Conservation (phyloP, 805 yeast genomes). For the Yamadazyma laniorum region DNA sequence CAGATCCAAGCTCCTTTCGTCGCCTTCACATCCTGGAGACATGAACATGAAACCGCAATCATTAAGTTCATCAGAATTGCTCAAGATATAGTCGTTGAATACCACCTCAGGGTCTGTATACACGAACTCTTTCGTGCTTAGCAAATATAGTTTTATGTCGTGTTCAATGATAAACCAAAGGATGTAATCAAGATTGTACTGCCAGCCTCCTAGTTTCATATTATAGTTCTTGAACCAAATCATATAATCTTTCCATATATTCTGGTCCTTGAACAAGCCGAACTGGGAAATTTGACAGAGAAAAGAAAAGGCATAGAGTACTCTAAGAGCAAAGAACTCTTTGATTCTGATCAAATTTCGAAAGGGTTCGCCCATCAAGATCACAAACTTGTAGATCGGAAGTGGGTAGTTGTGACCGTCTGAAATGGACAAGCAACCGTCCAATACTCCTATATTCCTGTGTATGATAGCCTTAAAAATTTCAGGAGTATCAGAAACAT, state of each 20-base stretch:
- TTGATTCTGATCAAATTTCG: constrained; percentile 18
- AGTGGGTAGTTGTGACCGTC: constrained; percentile 14
- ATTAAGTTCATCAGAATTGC: too few species aligned
- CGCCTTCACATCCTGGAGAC: too few species aligned
- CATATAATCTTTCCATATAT: constrained; percentile 28
- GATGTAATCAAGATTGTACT: not conserved
- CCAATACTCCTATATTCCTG: not conserved
- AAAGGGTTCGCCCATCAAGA: constrained; percentile 15
- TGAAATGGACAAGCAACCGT: not conserved
- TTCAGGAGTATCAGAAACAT: not conserved
- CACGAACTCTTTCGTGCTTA: constrained; percentile 9
- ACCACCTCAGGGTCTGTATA: constrained; percentile 4
- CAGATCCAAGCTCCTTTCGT: too few species aligned
- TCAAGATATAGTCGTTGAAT: constrained; percentile 3
- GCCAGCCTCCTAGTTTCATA: constrained; percentile 11
- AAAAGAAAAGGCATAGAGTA: constrained; percentile 22
- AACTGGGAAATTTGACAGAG: constrained; percentile 12
- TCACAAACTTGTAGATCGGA: constrained; percentile 30
- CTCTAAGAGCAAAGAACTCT: constrained; percentile 24
- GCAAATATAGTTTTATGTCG: not conserved
- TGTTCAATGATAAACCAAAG: not conserved
- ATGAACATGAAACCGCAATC: too few species aligned
- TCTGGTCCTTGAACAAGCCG: constrained; percentile 19
- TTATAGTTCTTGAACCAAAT: constrained; percentile 18
- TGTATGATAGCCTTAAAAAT: not conserved